These are phyloP conservation scores for Camelina hispida DNA, from an alignment of 345 rosid species.

Conservation along the genomic window DNA sequence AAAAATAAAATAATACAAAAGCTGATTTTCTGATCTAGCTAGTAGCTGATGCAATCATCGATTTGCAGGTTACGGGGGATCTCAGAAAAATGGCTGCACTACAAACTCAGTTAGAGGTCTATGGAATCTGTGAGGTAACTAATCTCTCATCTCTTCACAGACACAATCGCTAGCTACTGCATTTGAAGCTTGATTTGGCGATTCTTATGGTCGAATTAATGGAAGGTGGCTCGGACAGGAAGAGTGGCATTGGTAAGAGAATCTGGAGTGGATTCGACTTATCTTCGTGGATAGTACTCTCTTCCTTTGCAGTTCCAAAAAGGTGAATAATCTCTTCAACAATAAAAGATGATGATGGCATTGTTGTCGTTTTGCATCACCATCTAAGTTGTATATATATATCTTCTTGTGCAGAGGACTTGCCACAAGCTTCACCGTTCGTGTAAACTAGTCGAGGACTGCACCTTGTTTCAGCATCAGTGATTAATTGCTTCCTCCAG, in stretches of 20 bases:
- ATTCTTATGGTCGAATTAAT: constrained; percentile 15
- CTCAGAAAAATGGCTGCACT: constrained; percentile 68
- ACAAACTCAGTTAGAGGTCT: constrained; percentile 61
- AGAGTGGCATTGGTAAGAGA: constrained; percentile 76
- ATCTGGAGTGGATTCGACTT: constrained; percentile 75
- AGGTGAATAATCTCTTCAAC: constrained; percentile 27
- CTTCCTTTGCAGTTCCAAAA: constrained; percentile 54
- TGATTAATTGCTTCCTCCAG: constrained; percentile 3
- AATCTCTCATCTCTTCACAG: not conserved
- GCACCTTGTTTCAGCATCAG: no score
- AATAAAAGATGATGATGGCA: constrained; percentile 11
- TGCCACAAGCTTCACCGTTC: constrained; percentile 14
- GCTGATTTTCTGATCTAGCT: not conserved
- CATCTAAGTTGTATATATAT: not conserved
- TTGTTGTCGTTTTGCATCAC: constrained; percentile 16
- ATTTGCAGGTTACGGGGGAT: constrained; percentile 67
- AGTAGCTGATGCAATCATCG: constrained; percentile 26
- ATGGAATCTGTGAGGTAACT: constrained; percentile 73
- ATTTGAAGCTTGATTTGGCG: constrained; percentile 2
- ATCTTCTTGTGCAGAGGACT: constrained; percentile 38
- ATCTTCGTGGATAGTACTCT: constrained; percentile 65
- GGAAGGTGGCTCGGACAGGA: constrained; percentile 81
- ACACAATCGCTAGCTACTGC: not conserved
- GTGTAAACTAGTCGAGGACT: no score
- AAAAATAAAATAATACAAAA: no score